Conservation (phyloP, 2,329 filamentous ascomycete species). For the Stachybotrys elegans region DNA sequence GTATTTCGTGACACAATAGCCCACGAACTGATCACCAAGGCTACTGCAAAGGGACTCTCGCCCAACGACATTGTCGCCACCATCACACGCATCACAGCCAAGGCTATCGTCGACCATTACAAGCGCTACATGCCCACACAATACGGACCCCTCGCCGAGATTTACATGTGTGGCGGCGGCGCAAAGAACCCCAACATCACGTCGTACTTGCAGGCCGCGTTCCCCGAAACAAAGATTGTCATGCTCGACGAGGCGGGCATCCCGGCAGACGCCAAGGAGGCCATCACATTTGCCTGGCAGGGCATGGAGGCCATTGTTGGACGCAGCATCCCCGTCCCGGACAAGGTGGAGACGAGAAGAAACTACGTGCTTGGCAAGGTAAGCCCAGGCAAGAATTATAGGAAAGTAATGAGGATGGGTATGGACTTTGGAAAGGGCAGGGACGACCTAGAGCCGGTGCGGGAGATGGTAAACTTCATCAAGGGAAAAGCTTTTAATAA, state of each 20-base stretch:
- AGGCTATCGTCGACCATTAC: constrained; percentile 21
- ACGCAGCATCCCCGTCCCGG: constrained; percentile 47
- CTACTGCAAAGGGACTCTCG: constrained; percentile 28
- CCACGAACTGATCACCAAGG: constrained; percentile 35
- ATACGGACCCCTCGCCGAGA: constrained; percentile 31
- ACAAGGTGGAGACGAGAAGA: constrained; percentile 44
- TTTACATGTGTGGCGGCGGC: constrained; percentile 57
- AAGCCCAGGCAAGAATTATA: constrained; percentile 48
- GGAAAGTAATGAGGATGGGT: constrained; percentile 45
- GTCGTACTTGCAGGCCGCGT: constrained; percentile 43
- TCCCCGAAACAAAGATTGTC: constrained; percentile 42
- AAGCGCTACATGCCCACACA: constrained; percentile 9
- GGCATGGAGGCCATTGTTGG: constrained; percentile 55
- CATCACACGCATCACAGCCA: constrained; percentile 39
- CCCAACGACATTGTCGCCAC: constrained; percentile 43
- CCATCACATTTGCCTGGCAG: constrained; percentile 51
- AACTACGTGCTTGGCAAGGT: constrained; percentile 51
- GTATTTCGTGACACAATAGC: constrained; percentile 45
- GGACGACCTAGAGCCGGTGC: constrained; percentile 39
- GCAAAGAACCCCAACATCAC: constrained; percentile 54
- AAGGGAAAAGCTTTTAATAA: constrained; percentile 42
- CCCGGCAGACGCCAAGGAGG: constrained; percentile 53
- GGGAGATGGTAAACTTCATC: constrained; percentile 44
- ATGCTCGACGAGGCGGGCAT: constrained; percentile 55
- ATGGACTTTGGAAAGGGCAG: constrained; percentile 42